Evolutionary conservation across 2,329 filamentous ascomycete genomes (phyloP), one percentile per base, ranked within the genome.

Genomic region (Cadophora gregata): DNA sequence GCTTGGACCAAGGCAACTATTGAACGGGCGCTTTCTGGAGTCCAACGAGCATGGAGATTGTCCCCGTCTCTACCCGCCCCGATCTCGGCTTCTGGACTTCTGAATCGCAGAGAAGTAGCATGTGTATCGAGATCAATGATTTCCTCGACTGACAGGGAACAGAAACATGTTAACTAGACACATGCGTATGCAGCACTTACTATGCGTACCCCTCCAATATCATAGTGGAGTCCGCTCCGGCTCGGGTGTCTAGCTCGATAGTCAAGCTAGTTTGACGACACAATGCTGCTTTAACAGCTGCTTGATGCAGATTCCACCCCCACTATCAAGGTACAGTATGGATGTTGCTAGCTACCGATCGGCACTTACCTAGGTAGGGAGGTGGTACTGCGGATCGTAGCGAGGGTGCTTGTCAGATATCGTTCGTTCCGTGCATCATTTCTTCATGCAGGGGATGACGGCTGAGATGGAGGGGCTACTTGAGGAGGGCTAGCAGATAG

Each of bases 261-360:
- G 42, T 47, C 42, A 4, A 21, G 16, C 16, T 8, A 21, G 42
- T 4, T 47, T 47, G 19, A 47, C 42, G 19, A 47, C 21, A 6
- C 42, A 47, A 58, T 24, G 55, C 55, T 58, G 55, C 55, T 58
- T 58, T 58, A 25, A 58, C 33, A 42, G n/a, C 31, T 14, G 2
- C n/a, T 7, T 14, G 5, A 16, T 24, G 10, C 33, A 47, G 19
- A 5, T 47, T 47, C 42, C n/a, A n/a, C 42, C 42, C 42, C 5
- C 6, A 19, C 5, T n/a, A n/a, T 7, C 19, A 21, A 47, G 42
- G 19, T n/a, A 45, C 3, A 6, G n/a, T n/a, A 10, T 16, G 5
- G n/a, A 42, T n/a, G 31, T 25, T 24, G 29, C 42, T 21, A 38
- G 31, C 27, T 42, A 21, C 8, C 55, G 36, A 33, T 58, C 36